These are phyloP conservation scores for Paraconiothyrium sp. DNA, from an alignment of 2,329 filamentous ascomycete species.

Conservation along the genomic window DNA sequence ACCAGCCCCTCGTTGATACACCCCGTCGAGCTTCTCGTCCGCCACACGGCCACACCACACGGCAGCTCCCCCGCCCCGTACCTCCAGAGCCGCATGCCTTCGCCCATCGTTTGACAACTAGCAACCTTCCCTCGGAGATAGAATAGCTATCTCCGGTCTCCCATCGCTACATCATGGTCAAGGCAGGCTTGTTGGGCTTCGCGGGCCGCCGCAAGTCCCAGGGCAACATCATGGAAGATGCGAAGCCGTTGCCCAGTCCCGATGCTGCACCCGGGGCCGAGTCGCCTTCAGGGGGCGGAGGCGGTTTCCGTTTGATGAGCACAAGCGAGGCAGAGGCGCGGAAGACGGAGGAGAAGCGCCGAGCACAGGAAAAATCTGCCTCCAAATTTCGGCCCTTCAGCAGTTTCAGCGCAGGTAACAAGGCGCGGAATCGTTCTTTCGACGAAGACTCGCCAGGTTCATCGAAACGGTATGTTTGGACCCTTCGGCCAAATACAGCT, in stretches of 20 bases:
- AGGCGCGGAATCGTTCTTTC: slow-evolving; percentile 46
- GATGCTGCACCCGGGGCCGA: slow-evolving; percentile 29
- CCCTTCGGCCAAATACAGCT: slow-evolving; percentile 22
- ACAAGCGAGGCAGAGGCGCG: slow-evolving; percentile 42
- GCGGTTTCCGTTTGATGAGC: slow-evolving; percentile 48
- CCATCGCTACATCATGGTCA: slow-evolving; percentile 37
- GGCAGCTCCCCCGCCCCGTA: neutral
- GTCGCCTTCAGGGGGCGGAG: slow-evolving; percentile 35
- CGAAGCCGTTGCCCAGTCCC: slow-evolving; percentile 24
- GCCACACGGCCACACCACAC: neutral
- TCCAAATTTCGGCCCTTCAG: slow-evolving; percentile 48
- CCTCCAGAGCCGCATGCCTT: slow-evolving; percentile 14
- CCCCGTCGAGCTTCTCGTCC: neutral
- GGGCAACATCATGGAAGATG: slow-evolving; percentile 46
- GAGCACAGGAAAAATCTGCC: slow-evolving; percentile 35
- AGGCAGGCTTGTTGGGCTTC: slow-evolving; percentile 45
- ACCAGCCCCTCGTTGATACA: slow-evolving; percentile 13
- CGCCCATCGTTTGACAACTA: neutral
- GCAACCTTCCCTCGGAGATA: slow-evolving; percentile 20
- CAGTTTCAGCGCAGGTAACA: slow-evolving; percentile 40
- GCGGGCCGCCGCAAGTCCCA: slow-evolving; percentile 49
- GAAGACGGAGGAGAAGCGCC: slow-evolving; percentile 38
- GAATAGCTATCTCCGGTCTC: slow-evolving; percentile 12
- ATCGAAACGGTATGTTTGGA: slow-evolving; percentile 47
- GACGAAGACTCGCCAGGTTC: slow-evolving; percentile 49